Base-by-base conservation (phyloP, 176 grass and related monocot species). In the Carex scoparia region DNA sequence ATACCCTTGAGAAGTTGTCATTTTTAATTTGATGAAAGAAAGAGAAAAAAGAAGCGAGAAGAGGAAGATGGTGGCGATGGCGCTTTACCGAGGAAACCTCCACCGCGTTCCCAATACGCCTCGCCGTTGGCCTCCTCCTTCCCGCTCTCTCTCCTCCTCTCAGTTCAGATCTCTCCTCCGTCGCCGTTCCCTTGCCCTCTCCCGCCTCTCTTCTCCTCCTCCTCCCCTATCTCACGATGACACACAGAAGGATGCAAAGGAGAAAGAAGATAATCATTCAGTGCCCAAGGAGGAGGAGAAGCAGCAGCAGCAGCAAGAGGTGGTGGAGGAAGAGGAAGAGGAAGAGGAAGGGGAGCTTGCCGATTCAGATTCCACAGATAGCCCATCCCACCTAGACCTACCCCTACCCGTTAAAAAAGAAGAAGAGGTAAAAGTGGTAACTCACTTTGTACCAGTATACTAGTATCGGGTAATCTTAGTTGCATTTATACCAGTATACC, bases 51-150 rank as follows among this genome's bases (percentile, higher is more conserved):
- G 7, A 46, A 65, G 38, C 9, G 33, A 6, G 32, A 59, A 10
- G 11, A 1, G 19, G 0, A 73, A 38, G n/a, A 94, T 94, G 93
- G 93, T 89, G 87, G 85, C 93, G 79, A 87, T 91, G 72, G 90
- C 93, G 63, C 84, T 94, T 71, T 92, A 94, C 90, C 76, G 93
- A 48, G 90, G 93, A 84, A 89, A 89, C 85, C 94, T 97, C 84
- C 94, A 92, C 89, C 86, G 91, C 58, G 42, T 78, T 2, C 86
- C 69, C 32, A 86, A 88, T 57, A 35, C 85, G 4, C 69, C 84
- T 16, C 90, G 86, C 61, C 89, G 85, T 0, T 90, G 90, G 93
- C 80, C 79, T 48, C 48, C 16, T 48, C 84, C 82, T 0, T 83
- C 23, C 16, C 84, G 86, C 62, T 70, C 85, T n/a, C 61, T 88